These are phyloP conservation scores for Penicillium canariense DNA, from an alignment of 495 filamentous ascomycete species.

Conservation along the genomic window DNA sequence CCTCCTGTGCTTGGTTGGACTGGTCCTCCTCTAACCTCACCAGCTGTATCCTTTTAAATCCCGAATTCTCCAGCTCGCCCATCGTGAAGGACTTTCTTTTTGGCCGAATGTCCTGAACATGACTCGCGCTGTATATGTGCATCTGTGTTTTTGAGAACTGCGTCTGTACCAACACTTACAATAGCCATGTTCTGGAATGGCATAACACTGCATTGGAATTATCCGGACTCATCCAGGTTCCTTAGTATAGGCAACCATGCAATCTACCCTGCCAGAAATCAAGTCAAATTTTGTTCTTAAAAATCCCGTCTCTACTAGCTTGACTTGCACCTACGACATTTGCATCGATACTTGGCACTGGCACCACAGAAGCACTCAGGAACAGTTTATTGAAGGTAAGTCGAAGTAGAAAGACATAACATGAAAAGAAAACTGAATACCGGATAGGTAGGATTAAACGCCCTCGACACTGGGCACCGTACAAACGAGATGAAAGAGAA, in stretches of 20 bases:
- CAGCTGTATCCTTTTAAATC: slow-evolving; percentile 66
- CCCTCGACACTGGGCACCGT: not conserved
- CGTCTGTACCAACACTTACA: not conserved
- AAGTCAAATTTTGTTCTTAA: no score
- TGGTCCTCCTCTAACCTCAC: no score
- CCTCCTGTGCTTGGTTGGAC: not conserved
- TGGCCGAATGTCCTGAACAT: slow-evolving; percentile 35
- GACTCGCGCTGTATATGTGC: not conserved
- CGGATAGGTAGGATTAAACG: not conserved
- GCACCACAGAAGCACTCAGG: no score
- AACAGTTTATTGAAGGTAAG: not conserved
- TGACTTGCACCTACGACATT: no score
- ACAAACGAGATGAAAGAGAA: not conserved
- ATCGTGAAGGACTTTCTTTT: slow-evolving; percentile 73
- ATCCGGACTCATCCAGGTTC: no score
- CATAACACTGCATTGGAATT: no score
- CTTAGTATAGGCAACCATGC: no score
- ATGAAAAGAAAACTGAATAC: not conserved
- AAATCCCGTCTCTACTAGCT: no score
- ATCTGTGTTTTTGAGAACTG: not conserved
- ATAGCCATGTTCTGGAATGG: no score
- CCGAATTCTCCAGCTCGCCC: slow-evolving; percentile 65
- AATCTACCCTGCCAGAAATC: no score
- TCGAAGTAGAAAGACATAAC: no score
- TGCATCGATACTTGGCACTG: no score